These are phyloP conservation scores for Cladophialophora immunda DNA, from an alignment of 2,329 filamentous ascomycete species.

Conservation along the genomic window DNA sequence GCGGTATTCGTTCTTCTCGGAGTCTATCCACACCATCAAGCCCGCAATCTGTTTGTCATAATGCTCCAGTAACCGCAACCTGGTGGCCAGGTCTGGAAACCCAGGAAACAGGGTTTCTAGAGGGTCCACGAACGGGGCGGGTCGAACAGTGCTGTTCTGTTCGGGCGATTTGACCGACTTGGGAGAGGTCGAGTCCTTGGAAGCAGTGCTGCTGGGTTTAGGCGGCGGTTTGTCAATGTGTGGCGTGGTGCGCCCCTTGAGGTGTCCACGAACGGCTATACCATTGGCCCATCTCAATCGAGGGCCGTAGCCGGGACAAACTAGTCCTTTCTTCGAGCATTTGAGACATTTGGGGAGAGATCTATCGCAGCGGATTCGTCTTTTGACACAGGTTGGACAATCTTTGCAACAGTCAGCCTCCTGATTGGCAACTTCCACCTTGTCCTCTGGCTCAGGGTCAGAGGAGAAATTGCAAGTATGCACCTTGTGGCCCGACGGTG, in stretches of 20 bases:
- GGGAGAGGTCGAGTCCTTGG: conserved; percentile 26
- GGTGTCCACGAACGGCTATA: conserved; percentile 42
- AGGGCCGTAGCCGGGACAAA: conserved; percentile 43
- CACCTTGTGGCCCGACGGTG: conserved; percentile 32
- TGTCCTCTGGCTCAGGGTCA: conserved; percentile 2
- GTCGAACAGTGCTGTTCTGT: conserved; percentile 9
- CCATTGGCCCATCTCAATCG: conserved; percentile 42
- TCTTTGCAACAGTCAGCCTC: conserved; percentile 27
- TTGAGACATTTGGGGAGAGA: conserved; percentile 41
- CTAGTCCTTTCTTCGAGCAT: conserved; percentile 41
- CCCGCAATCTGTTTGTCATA: conserved; percentile 37
- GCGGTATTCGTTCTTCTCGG: conserved; percentile 35
- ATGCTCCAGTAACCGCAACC: conserved; percentile 77
- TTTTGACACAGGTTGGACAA: conserved; percentile 39
- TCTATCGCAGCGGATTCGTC: conserved; percentile 43
- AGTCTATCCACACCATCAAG: conserved; percentile 38
- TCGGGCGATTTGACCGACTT: conserved; percentile 19
- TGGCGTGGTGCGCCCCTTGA: conserved; percentile 38
- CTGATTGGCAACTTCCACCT: conserved; percentile 3
- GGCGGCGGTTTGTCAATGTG: conserved; percentile 29
- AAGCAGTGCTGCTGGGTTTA: conserved; percentile 19
- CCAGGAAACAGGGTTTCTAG: conserved; percentile 30
- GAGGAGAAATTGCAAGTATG: conserved; percentile 18
- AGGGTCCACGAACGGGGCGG: conserved; percentile 20
- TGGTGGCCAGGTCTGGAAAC: conserved; percentile 78